A percentile compares a stretch with the other conserved stretches of the same genome.
Conservation (phyloP, 2,329 filamentous ascomycete genomes). For the Ophiostoma piceae region DNA sequence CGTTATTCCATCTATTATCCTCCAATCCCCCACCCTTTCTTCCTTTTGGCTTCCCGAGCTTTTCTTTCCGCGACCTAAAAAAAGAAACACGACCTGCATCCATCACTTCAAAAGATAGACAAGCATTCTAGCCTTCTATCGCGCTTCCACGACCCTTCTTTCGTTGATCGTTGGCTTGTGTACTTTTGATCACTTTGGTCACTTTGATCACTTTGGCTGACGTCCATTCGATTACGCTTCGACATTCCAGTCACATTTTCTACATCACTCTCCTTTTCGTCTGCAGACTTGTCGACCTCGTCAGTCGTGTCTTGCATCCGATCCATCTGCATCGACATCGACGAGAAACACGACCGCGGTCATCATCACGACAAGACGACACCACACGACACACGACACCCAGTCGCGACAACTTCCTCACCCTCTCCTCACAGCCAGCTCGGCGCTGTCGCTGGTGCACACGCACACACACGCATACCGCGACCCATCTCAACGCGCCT, state of each 20-base stretch:
- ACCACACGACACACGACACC: background rate
- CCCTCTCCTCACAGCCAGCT: background rate
- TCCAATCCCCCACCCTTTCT: constrained; percentile 22
- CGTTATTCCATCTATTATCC: constrained; percentile 3
- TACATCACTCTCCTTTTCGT: constrained; percentile 14
- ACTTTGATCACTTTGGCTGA: background rate
- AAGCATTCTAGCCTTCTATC: constrained; percentile 18
- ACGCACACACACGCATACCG: background rate
- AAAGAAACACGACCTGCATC: constrained; percentile 26
- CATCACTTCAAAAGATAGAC: constrained; percentile 15
- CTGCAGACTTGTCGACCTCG: background rate
- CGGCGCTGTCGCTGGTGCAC: constrained; percentile 9
- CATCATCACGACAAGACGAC: background rate
- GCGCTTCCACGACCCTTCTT: constrained; percentile 13
- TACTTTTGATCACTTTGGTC: too few relatives aligned
- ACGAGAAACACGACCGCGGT: background rate
- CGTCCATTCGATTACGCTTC: background rate
- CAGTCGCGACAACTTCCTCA: background rate
- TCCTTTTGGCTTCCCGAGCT: constrained; percentile 16
- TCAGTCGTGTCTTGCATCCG: background rate
- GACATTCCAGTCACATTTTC: constrained; percentile 12
- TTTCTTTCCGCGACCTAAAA: constrained; percentile 26
- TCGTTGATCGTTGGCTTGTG: too few relatives aligned
- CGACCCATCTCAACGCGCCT: background rate
- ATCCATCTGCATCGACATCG: background rate